A percentile compares a stretch with the other conserved stretches of the same genome.
These are phyloP conservation scores for Sporothrix pseudoabietina DNA, from an alignment of 2,329 filamentous ascomycete genomes.

Conservation along the genomic window DNA sequence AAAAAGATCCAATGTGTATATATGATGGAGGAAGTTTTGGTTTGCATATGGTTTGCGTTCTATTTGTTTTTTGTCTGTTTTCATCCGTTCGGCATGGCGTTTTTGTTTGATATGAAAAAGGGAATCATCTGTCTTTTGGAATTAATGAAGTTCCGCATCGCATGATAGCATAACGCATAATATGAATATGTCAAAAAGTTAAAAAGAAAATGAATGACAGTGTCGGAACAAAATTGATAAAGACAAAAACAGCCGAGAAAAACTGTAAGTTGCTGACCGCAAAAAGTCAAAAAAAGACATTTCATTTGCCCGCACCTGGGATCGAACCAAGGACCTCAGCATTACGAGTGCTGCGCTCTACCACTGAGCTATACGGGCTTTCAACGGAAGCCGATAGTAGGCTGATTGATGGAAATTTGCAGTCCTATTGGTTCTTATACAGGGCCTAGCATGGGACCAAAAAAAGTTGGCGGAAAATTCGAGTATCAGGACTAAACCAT, in stretches of 20 bases:
- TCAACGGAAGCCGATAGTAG: background rate
- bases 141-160: slow-evolving; percentile 11
- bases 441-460: background rate
- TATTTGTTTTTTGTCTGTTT: background rate
- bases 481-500: too few species aligned
- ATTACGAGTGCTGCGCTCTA: slow-evolving; percentile 35
- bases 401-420: background rate
- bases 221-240: too few species aligned
- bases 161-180: slow-evolving; percentile 14
- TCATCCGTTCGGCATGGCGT: background rate
- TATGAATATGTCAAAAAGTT: background rate
- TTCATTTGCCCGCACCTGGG: slow-evolving; percentile 31
- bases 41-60: slow-evolving; percentile 1
- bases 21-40: background rate
- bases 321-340: slow-evolving; percentile 35
- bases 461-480: too few species aligned
- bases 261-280: too few species aligned
- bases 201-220: background rate
- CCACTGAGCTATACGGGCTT: slow-evolving; percentile 35
- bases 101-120: slow-evolving; percentile 5
- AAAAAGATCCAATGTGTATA: background rate
- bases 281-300: background rate
- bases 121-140: background rate
- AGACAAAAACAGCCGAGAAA: background rate
- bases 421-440: slow-evolving; percentile 11